These are phyloP conservation scores for Gyromitra esculenta DNA, from an alignment of 2,329 filamentous ascomycete species.

Conservation along the genomic window DNA sequence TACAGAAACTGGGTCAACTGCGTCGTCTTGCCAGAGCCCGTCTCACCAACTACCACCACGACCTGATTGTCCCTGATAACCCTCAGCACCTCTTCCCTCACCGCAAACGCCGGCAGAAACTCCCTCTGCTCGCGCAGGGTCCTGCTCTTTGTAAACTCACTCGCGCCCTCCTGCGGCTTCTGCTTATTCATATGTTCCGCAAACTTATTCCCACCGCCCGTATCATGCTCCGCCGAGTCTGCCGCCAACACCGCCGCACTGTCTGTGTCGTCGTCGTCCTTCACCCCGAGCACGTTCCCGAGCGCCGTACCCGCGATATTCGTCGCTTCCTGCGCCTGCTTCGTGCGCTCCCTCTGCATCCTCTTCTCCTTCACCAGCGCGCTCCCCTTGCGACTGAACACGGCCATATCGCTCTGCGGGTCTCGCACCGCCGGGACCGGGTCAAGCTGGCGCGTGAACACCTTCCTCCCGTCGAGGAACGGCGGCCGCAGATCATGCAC, in stretches of 20 bases:
- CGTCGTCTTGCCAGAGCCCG: conserved; percentile 96
- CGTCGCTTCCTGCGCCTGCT: conserved; percentile 93
- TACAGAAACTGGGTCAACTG: conserved; percentile 95
- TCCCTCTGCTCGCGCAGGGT: conserved; percentile 89
- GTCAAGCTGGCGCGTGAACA: conserved; percentile 97
- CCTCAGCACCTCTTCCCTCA: conserved; percentile 88
- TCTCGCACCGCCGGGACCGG: conserved; percentile 93
- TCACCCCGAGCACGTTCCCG: conserved; percentile 94
- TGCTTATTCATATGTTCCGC: conserved; percentile 88
- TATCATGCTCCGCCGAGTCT: conserved; percentile 73
- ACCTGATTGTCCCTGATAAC: conserved; percentile 98
- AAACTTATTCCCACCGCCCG: conserved; percentile 78
- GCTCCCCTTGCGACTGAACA: conserved; percentile 95
- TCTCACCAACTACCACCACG: conserved; percentile 95
- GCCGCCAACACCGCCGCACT: conserved; percentile 74
- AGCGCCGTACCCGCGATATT: conserved; percentile 90
- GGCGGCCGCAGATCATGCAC: conserved; percentile 94
- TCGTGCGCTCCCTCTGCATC: conserved; percentile 90
- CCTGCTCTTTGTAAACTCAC: conserved; percentile 92
- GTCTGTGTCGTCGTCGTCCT: conserved; percentile 87
- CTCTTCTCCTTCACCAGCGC: conserved; percentile 89
- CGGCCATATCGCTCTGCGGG: conserved; percentile 97
- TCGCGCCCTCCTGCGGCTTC: conserved; percentile 72
- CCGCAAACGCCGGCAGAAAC: conserved; percentile 93
- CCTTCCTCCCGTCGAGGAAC: conserved; percentile 90